These are phyloP conservation scores for Colletotrichum ledebouriae DNA, from an alignment of 2,329 filamentous ascomycete genomes.

Conservation along the genomic window DNA sequence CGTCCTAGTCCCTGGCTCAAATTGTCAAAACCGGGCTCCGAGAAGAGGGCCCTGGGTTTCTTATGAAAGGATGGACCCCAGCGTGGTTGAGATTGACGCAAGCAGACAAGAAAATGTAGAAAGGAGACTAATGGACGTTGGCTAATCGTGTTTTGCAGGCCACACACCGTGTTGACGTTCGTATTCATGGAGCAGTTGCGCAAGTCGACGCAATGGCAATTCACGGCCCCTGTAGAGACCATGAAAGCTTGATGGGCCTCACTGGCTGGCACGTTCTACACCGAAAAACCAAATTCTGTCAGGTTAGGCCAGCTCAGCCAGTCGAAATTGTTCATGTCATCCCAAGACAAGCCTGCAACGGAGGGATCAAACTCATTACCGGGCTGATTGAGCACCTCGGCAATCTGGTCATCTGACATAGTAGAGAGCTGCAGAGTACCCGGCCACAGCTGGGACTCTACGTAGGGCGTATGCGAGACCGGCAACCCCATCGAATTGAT, in stretches of 20 bases:
- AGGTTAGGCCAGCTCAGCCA: slow-evolving; percentile 66
- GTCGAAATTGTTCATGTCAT: slow-evolving; percentile 70
- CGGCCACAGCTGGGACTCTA: slow-evolving; percentile 55
- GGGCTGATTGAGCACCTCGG: slow-evolving; percentile 74
- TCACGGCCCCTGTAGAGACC: slow-evolving; percentile 30
- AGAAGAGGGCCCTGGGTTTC: slow-evolving; percentile 56
- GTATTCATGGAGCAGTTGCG: slow-evolving; percentile 61
- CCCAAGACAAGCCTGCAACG: slow-evolving; percentile 69
- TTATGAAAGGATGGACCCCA: slow-evolving; percentile 62
- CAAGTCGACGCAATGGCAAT: slow-evolving; percentile 47
- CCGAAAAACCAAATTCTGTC: slow-evolving; percentile 54
- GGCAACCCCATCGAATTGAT: slow-evolving; percentile 42
- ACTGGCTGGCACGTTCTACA: neutral
- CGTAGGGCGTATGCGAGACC: slow-evolving; percentile 46
- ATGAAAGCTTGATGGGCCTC: slow-evolving; percentile 32
- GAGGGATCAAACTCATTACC: slow-evolving; percentile 70
- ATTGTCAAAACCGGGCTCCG: slow-evolving; percentile 52
- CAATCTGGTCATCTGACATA: slow-evolving; percentile 78
- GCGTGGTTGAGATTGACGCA: slow-evolving; percentile 60
- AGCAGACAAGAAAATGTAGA: neutral
- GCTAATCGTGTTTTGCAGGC: slow-evolving; percentile 47
- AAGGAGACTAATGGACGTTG: slow-evolving; percentile 38
- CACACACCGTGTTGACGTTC: slow-evolving; percentile 61
- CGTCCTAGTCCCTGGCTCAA: slow-evolving; percentile 49
- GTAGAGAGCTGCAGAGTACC: slow-evolving; percentile 73